Conservation (phyloP, 306 rosid genomes). For the Hippophae gyantsensis region DNA sequence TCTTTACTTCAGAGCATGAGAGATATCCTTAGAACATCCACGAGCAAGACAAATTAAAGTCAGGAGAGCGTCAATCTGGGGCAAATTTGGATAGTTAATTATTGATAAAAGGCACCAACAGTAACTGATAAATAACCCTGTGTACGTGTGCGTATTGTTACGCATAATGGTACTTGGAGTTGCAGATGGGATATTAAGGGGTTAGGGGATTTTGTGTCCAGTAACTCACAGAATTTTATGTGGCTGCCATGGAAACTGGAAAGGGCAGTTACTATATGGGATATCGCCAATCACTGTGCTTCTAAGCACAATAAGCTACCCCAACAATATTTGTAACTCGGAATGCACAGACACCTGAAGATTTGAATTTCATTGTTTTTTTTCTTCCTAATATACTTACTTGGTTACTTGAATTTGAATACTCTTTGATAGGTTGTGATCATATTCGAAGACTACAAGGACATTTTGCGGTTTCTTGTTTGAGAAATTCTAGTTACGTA, state of each 20-base stretch:
- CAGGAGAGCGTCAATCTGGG: no score
- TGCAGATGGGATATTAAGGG: slow-evolving; percentile 75
- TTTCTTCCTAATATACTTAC: no score
- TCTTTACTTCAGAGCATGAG: no score
- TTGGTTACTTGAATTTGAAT: neutral
- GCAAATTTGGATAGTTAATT: no score
- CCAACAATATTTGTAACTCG: slow-evolving; percentile 38
- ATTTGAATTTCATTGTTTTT: no score
- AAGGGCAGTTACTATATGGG: slow-evolving; percentile 44
- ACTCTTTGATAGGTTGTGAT: slow-evolving; percentile 36
- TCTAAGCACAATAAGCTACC: slow-evolving; percentile 28
- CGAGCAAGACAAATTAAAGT: no score
- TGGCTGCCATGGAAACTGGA: slow-evolving; percentile 18
- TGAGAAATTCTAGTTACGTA: slow-evolving; percentile 38
- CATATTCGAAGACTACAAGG: slow-evolving; percentile 46
- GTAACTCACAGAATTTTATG: slow-evolving; percentile 34
- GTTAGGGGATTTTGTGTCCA: slow-evolving; percentile 53
- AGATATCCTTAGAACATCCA: no score
- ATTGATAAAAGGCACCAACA: no score
- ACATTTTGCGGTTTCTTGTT: no score
- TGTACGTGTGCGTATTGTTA: neutral
- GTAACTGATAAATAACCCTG: no score
- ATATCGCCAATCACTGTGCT: slow-evolving; percentile 26
- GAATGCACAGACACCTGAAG: slow-evolving; percentile 23
- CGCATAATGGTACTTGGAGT: slow-evolving; percentile 52